These are phyloP conservation scores for Flaveria ramosissima DNA, from an alignment of 129 eudicot species.

Conservation along the genomic window DNA sequence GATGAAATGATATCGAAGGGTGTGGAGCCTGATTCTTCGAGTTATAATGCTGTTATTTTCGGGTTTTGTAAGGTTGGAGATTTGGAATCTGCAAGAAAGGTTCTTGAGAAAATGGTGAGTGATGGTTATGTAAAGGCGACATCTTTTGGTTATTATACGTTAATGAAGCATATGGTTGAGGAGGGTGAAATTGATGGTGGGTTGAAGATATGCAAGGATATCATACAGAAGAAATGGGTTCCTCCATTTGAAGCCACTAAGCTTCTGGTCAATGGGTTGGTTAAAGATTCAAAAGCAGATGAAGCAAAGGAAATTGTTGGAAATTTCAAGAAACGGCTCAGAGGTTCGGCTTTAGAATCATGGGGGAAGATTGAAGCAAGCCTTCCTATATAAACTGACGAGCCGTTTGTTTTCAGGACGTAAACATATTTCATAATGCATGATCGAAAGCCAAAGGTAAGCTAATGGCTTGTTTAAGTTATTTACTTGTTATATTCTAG, in stretches of 20 bases:
- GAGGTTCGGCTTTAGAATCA: constrained; percentile 46
- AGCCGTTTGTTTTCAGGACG: too few relatives aligned
- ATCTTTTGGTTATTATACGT: constrained; percentile 44
- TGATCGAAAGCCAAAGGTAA: constrained; percentile 31
- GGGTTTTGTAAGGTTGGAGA: constrained; percentile 58
- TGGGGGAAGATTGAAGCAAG: constrained; percentile 55
- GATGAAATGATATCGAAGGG: constrained; percentile 51
- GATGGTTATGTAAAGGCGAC: constrained; percentile 42
- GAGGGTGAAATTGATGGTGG: constrained; percentile 45
- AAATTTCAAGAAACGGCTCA: constrained; percentile 41
- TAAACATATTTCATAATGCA: constrained; percentile 4
- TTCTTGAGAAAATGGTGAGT: constrained; percentile 49
- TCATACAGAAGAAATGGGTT: constrained; percentile 46
- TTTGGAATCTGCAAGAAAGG: constrained; percentile 45
- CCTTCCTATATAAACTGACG: constrained; percentile 36
- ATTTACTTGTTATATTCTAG: constrained; percentile 16
- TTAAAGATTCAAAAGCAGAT: constrained; percentile 39
- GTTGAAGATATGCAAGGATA: constrained; percentile 42
- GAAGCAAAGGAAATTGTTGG: constrained; percentile 43
- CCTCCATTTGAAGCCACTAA: constrained; percentile 52
- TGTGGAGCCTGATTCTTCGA: constrained; percentile 43
- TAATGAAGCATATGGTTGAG: constrained; percentile 45
- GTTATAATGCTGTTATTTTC: constrained; percentile 40
- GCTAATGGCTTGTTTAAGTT: constrained; percentile 12
- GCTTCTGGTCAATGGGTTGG: constrained; percentile 49